Evolutionary conservation across 1,139 yeast species (phyloP).

Genomic region (Diutina pseudorugosa): DNA sequence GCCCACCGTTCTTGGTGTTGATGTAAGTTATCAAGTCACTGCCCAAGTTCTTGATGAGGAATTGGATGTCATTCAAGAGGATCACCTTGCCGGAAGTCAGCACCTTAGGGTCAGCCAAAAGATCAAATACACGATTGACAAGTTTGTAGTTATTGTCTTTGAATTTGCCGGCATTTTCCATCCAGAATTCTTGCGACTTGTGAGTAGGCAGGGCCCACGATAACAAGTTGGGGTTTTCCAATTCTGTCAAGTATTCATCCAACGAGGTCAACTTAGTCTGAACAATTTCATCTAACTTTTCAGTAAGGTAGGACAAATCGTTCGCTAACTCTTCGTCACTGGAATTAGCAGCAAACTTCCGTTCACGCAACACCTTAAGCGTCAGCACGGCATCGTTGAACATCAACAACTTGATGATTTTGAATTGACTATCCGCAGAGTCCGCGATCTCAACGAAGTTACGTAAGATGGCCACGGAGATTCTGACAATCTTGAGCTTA

Average conservation of each 20-base stretch:
- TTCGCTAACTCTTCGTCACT: conserved; percentile 76
- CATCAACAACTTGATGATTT: conserved; percentile 57
- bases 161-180: conserved; percentile 65
- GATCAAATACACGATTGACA: conserved; percentile 38
- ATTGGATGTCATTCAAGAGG: conserved; percentile 43
- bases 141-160: conserved; percentile 68
- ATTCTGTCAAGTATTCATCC: conserved; percentile 83
- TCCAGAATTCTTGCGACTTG: conserved; percentile 79
- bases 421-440: conserved; percentile 20
- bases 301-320: conserved; percentile 52
- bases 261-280: conserved; percentile 69
- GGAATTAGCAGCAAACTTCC: conserved; percentile 68
- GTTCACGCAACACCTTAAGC: conserved; percentile 56
- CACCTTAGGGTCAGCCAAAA: conserved; percentile 18
- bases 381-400: conserved; percentile 67
- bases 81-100: conserved; percentile 18
- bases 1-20: conserved; percentile 42
- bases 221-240: conserved; percentile 63
- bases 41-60: conserved; percentile 30
- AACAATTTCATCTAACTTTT: conserved; percentile 56
- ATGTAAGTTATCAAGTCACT: conserved; percentile 64
- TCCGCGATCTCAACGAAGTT: conserved; percentile 36
- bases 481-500: conserved; percentile 82
- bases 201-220: conserved; percentile 90
- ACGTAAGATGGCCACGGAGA: conserved; percentile 63